Evolutionary conservation across 768 basidiomycete genomes (phyloP).

Genomic region (Lepiota venenata): DNA sequence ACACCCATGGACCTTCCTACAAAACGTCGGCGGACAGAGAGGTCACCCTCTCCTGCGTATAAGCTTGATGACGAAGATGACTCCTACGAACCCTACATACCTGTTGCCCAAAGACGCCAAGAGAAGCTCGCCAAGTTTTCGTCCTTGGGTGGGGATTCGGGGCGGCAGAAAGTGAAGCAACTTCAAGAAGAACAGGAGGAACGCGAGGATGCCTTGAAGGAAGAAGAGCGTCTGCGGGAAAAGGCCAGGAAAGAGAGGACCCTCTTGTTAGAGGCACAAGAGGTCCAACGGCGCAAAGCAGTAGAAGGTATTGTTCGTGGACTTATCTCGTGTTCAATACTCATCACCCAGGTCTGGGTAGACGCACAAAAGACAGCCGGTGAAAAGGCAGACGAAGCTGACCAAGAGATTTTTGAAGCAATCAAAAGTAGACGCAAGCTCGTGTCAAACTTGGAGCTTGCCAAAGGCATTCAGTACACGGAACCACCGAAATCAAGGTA

Average conservation of each 20-base stretch:
- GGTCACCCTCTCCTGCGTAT: constrained; percentile 61
- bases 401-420: constrained; percentile 88
- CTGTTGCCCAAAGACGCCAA: constrained; percentile 81
- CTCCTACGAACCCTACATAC: constrained; percentile 80
- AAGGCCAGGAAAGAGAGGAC: constrained; percentile 82
- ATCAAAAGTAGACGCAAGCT: constrained; percentile 90
- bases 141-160: constrained; percentile 52
- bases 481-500: constrained; percentile 83
- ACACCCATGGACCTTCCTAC: constrained; percentile 28
- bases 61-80: constrained; percentile 62
- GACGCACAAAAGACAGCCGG: constrained; percentile 86
- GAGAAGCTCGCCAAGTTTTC: constrained; percentile 76
- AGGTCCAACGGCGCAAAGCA: constrained; percentile 83
- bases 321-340: background rate
- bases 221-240: constrained; percentile 75
- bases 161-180: constrained; percentile 45
- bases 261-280: constrained; percentile 89
- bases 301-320: constrained; percentile 57
- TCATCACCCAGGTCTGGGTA: constrained; percentile 15
- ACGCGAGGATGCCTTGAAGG: constrained; percentile 70
- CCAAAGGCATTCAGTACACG: constrained; percentile 88
- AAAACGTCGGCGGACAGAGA: constrained; percentile 48
- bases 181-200: constrained; percentile 65
- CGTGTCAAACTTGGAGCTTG: constrained; percentile 89
- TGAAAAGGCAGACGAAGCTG: constrained; percentile 85